A percentile compares a stretch with the other conserved stretches of the same genome.
Evolutionary conservation across 345 rosid species (phyloP).

Genomic region (Schrenkiella parvula): DNA sequence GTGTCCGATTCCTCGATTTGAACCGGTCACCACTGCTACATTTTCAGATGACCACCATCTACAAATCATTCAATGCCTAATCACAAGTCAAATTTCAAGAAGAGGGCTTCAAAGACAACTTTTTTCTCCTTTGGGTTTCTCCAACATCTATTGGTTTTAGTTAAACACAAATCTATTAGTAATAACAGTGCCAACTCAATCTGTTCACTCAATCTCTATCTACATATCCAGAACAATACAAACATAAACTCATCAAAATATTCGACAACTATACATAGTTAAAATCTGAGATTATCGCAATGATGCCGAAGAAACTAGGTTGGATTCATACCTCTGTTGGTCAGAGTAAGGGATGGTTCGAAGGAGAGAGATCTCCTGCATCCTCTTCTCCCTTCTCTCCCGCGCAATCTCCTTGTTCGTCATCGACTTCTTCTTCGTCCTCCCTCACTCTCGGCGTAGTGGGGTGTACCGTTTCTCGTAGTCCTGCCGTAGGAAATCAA

Average conservation of each 20-base stretch:
- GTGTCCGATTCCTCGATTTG: slow-evolving; percentile 82
- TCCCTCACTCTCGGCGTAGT: slow-evolving; percentile 2
- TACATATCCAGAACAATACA: background rate
- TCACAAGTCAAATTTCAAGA: background rate
- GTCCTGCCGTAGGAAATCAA: slow-evolving; percentile 1
- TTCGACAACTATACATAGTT: background rate
- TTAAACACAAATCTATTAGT: background rate
- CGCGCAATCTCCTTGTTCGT: slow-evolving; percentile 60
- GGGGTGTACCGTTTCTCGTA: background rate
- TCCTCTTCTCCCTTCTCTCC: slow-evolving; percentile 76
- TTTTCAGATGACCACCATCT: slow-evolving; percentile 93
- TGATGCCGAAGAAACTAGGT: background rate
- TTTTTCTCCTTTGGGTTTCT: background rate
- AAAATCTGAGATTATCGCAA: background rate
- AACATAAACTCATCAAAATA: background rate
- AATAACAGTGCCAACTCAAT: background rate
- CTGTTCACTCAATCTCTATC: background rate
- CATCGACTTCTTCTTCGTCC: slow-evolving; percentile 25
- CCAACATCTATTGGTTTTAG: background rate
- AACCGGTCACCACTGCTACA: slow-evolving; percentile 80
- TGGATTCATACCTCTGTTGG: slow-evolving; percentile 57
- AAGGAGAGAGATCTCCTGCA: slow-evolving; percentile 78
- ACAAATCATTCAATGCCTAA: background rate
- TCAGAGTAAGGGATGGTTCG: slow-evolving; percentile 86
- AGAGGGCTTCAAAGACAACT: background rate